A percentile compares a stretch with the other conserved stretches of the same genome.
Conservation (phyloP, 2,329 filamentous ascomycete species). For the Xylariales sp. region DNA sequence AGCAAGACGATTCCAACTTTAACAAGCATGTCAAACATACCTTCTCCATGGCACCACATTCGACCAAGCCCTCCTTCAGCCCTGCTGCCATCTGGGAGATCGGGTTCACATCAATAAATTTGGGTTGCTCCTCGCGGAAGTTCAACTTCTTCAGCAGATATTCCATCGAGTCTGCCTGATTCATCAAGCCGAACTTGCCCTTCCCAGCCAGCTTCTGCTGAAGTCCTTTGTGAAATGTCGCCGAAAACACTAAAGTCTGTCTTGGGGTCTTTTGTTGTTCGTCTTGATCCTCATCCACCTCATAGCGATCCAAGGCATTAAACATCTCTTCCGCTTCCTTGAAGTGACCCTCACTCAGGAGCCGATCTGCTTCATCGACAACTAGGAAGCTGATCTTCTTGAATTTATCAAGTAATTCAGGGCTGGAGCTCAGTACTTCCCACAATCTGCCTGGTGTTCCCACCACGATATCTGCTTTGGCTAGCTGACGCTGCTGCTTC, state of each 20-base stretch:
- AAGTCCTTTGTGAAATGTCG: slow-evolving; percentile 86
- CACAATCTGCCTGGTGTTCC: slow-evolving; percentile 89
- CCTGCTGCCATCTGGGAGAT: slow-evolving; percentile 81
- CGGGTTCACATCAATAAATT: slow-evolving; percentile 90
- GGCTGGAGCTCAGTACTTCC: slow-evolving; percentile 82
- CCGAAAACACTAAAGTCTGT: slow-evolving; percentile 94
- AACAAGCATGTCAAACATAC: slow-evolving; percentile 35
- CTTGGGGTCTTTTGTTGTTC: slow-evolving; percentile 45
- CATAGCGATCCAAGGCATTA: slow-evolving; percentile 68
- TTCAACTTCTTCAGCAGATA: slow-evolving; percentile 88
- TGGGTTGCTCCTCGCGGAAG: slow-evolving; percentile 79
- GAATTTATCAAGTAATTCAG: slow-evolving; percentile 65
- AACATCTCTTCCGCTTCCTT: slow-evolving; percentile 91
- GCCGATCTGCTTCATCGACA: slow-evolving; percentile 87
- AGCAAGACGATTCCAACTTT: too few species aligned
- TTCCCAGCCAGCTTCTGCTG: slow-evolving; percentile 89
- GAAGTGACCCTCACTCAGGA: slow-evolving; percentile 90
- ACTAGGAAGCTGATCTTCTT: slow-evolving; percentile 77
- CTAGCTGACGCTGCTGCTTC: slow-evolving; percentile 84
- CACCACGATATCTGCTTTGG: slow-evolving; percentile 85
- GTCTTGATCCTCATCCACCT: slow-evolving; percentile 46
- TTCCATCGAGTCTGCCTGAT: slow-evolving; percentile 79
- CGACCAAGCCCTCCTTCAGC: slow-evolving; percentile 83
- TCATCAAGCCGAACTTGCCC: slow-evolving; percentile 61
- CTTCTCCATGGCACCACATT: slow-evolving; percentile 93